Base-by-base conservation (phyloP, 345 rosid genomes). In the Acer saccharum region DNA sequence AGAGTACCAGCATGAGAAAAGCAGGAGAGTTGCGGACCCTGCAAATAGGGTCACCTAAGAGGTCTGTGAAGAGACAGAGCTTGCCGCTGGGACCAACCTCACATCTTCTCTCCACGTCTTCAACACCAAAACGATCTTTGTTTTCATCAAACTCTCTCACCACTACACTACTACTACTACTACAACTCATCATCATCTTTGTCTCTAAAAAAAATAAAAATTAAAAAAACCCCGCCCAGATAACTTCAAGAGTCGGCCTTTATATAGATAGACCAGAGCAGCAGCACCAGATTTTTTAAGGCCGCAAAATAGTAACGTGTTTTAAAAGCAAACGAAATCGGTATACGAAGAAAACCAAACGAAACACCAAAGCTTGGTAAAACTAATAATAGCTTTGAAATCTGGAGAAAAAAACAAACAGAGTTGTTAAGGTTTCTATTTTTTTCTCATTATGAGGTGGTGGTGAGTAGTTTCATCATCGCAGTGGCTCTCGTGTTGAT, bases 21-120 rank as follows among this genome's bases (percentile, higher is more conserved):
- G 94, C 91, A 65, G 98, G 98, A 72, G 95, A 97, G 73, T 94
- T 89, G 88, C 98, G 98, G 93, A 94, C 93, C 88, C 99, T 87
- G 94, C 97, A 94, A 72, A 94, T 85, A 23, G 99, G 99, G 89
- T 97, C 98, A 72, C 99, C 99, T 76, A 94, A 78, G 80, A 92
- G 98, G 90, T 97, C 98, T 80, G 98, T 94, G 88, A 87, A 91
- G 81, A 94, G 88, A 81, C 94, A 89, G 74, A 90, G 84, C 81
- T 89, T 86, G 72, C 94, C 89, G 83, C 87, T 81, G 83, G 94
- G 91, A 35, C 98, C 99, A 73, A 94, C 97, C 83, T 94, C 97
- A 62, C 98, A 94, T 73, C 88, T 88, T 82, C 89, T 89, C 82
- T 97, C 99, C 48, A 94, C 92, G 18, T 88, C 86, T 83, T 88